phyloP scores from a whole-genome alignment of 306 rosid species.

The Corylus avellana region DNA sequence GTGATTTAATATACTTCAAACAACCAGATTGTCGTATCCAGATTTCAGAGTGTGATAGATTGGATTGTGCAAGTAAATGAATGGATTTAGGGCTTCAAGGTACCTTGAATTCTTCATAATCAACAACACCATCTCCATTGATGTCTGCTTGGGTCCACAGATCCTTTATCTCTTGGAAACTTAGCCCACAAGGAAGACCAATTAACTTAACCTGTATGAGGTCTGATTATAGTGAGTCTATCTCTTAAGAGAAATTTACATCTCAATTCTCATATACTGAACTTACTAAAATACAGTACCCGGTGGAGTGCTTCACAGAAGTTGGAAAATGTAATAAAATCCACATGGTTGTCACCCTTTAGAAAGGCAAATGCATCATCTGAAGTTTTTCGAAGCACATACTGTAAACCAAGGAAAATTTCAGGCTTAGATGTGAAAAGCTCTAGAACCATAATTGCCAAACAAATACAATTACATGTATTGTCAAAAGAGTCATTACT shows the following conservation, averaged over 20 bases:
- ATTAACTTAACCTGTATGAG: slow-evolving; percentile 62
- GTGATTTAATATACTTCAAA: neutral
- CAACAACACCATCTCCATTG: slow-evolving; percentile 70
- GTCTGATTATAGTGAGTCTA: slow-evolving; percentile 22
- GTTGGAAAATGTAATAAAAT: slow-evolving; percentile 58
- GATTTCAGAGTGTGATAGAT: neutral
- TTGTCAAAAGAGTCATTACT: slow-evolving; percentile 3
- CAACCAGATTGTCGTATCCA: neutral
- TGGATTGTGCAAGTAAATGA: neutral
- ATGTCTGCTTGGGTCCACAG: slow-evolving; percentile 83
- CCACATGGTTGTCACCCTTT: slow-evolving; percentile 62
- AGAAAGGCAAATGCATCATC: slow-evolving; percentile 76
- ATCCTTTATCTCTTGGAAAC: slow-evolving; percentile 73
- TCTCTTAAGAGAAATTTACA: slow-evolving; percentile 5
- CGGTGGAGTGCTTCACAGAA: slow-evolving; percentile 71
- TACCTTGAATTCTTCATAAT: slow-evolving; percentile 86
- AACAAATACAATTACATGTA: neutral
- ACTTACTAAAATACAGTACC: slow-evolving; percentile 45
- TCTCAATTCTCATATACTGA: neutral
- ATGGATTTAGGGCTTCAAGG: slow-evolving; percentile 1
- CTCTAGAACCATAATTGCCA: slow-evolving; percentile 6
- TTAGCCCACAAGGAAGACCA: slow-evolving; percentile 68
- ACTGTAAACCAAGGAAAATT: slow-evolving; percentile 41
- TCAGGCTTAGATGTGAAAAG: slow-evolving; percentile 7
- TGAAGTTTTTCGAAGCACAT: slow-evolving; percentile 71